These are phyloP conservation scores for Beauveria bassiana DNA, from an alignment of 2,329 filamentous ascomycete species.

Conservation along the genomic window DNA sequence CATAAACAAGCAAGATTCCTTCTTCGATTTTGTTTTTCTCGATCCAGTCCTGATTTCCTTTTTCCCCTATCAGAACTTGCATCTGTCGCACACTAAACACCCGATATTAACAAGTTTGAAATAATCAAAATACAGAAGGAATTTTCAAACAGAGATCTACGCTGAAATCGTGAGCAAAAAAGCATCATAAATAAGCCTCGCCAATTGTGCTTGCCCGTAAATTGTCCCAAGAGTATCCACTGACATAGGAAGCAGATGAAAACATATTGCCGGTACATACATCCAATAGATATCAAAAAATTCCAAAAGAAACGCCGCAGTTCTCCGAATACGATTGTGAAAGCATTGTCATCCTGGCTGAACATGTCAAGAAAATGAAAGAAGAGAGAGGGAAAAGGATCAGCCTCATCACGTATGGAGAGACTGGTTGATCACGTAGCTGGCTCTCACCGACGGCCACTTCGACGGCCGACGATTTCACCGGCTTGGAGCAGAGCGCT, in stretches of 20 bases:
- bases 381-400: background rate
- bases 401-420: background rate
- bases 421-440: background rate
- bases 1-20: background rate
- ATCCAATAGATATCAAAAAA: background rate
- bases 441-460: slow-evolving; percentile 13
- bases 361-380: background rate
- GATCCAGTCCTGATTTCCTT: background rate
- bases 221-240: background rate
- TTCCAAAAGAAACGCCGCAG: background rate
- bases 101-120: background rate
- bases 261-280: background rate
- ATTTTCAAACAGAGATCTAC: background rate
- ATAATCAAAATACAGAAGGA: background rate
- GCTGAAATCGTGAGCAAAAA: background rate
- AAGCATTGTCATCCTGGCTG: background rate
- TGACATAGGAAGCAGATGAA: background rate
- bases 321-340: background rate
- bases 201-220: background rate
- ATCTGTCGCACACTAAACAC: background rate
- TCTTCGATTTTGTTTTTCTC: background rate
- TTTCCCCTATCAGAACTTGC: too few species aligned
- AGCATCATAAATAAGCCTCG: background rate
- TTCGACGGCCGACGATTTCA: slow-evolving; percentile 47
- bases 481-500: slow-evolving; percentile 50